Conservation (phyloP, 805 yeast species). For the Spathaspora sp. region DNA sequence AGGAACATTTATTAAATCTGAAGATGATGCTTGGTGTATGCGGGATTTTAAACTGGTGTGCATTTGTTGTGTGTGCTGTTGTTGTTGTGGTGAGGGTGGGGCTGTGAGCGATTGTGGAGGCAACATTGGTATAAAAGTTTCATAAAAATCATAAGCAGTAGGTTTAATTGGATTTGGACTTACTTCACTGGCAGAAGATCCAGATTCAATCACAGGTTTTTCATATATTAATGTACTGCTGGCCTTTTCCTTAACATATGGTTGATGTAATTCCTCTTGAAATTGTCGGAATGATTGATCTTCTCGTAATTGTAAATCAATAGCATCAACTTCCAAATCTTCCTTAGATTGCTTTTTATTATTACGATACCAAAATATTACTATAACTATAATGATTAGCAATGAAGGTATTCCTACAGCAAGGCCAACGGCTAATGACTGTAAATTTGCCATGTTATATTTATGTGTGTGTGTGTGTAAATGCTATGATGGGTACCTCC, state of each 20-base stretch:
- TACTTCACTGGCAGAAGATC: constrained; percentile 4
- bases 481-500: neutral
- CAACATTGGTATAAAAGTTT: constrained; percentile 37
- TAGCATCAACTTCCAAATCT: constrained; percentile 22
- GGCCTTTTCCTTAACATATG: constrained; percentile 1
- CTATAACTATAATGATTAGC: constrained; percentile 21
- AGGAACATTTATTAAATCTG: constrained; percentile 4
- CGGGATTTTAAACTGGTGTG: constrained; percentile 1
- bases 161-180: neutral
- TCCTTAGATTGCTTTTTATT: constrained; percentile 28
- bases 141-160: constrained; percentile 38
- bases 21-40: constrained; percentile 4
- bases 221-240: neutral
- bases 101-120: constrained; percentile 8
- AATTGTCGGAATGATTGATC: constrained; percentile 33
- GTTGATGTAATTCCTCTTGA: constrained; percentile 33
- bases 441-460: constrained; percentile 12
- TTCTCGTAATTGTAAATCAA: constrained; percentile 35
- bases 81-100: neutral
- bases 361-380: constrained; percentile 26
- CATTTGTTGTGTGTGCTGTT: neutral
- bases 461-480: neutral
- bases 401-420: constrained; percentile 39
- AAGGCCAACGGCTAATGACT: constrained; percentile 36
- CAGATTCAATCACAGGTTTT: constrained; percentile 4